phyloP scores from a whole-genome alignment of 75 land plant species.

The Isoetes taiwanensis region DNA sequence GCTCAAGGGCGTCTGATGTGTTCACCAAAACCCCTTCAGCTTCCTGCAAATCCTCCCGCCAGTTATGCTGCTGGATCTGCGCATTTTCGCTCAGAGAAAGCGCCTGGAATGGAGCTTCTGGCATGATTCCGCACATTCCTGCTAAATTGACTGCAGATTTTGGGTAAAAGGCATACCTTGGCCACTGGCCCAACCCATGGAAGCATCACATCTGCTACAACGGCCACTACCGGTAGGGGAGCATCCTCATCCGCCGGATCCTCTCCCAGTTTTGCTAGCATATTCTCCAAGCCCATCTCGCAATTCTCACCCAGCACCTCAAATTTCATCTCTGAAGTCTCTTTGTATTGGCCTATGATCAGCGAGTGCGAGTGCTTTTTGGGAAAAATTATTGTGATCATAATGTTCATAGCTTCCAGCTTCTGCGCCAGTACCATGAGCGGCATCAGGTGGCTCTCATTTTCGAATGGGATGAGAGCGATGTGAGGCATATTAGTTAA shows the following conservation, averaged over 20 bases:
- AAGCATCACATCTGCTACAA: not conserved
- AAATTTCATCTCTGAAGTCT: not conserved
- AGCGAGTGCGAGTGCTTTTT: not conserved
- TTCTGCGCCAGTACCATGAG: slow-evolving; percentile 1
- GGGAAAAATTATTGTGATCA: not conserved
- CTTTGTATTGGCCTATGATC: not conserved
- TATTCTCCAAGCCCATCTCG: not conserved
- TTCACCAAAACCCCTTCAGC: not conserved
- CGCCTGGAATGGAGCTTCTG: too few species aligned
- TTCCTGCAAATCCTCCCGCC: too few species aligned
- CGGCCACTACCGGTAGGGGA: not conserved
- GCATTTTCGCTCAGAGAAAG: too few species aligned
- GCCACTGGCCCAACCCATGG: too few species aligned
- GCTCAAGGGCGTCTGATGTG: not conserved
- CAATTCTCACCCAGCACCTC: not conserved
- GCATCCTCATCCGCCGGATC: not conserved
- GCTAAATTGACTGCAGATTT: too few species aligned
- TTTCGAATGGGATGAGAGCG: not conserved
- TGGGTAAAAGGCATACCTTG: too few species aligned
- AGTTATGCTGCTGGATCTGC: too few species aligned
- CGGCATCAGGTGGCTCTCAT: not conserved
- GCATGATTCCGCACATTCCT: too few species aligned
- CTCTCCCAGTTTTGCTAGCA: not conserved
- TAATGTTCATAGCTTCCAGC: not conserved
- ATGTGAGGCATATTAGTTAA: too few species aligned